Evolutionary conservation across 129 eudicot species (phyloP).

Genomic region (Flaveria robusta): DNA sequence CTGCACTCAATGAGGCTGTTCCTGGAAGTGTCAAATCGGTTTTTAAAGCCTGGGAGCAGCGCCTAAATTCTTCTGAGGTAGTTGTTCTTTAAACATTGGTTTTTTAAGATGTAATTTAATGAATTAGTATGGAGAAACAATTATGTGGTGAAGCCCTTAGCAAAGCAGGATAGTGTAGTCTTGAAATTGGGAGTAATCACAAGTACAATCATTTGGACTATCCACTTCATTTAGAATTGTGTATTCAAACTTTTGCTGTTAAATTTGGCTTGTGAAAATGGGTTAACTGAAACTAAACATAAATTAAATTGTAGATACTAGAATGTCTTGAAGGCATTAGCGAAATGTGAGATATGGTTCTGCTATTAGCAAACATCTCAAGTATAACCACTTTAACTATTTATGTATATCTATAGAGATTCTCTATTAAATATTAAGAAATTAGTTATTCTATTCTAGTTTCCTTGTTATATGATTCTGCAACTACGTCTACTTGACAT

Average conservation of each 20-base stretch:
- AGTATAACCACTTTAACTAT: too few species aligned
- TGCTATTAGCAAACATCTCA: too few species aligned
- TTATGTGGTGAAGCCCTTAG: conserved; percentile 5
- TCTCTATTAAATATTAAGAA: too few species aligned
- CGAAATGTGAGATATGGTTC: too few species aligned
- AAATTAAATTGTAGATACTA: background rate
- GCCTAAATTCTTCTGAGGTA: conserved; percentile 80
- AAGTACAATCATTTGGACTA: background rate
- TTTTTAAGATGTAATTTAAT: background rate
- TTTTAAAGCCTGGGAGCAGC: conserved; percentile 93
- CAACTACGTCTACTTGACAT: too few species aligned
- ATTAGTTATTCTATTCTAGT: too few species aligned
- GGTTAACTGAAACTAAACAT: background rate
- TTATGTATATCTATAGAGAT: background rate
- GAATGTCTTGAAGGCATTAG: background rate
- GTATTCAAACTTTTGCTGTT: background rate
- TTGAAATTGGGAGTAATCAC: conserved; percentile 5
- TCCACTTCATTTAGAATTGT: background rate
- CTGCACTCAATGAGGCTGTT: conserved; percentile 95
- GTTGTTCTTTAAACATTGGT: background rate
- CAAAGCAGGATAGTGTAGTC: background rate
- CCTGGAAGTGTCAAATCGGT: conserved; percentile 90
- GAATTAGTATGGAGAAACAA: conserved; percentile 13
- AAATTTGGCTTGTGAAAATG: background rate
- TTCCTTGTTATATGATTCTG: too few species aligned